Conservation (phyloP, 176 grass and related monocot genomes). For the Otatea glauca region DNA sequence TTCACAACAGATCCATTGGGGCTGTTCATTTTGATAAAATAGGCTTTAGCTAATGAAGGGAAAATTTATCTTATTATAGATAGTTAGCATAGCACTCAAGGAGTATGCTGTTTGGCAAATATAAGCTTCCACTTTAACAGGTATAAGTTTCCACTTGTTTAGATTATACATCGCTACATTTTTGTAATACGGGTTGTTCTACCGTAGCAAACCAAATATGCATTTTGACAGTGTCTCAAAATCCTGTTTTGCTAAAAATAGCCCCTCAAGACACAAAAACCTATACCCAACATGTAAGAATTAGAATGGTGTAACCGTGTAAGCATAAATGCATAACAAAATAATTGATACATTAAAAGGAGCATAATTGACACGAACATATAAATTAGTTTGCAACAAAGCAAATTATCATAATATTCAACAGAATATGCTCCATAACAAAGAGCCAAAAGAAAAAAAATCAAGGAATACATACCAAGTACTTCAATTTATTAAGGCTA, state of each 20-base stretch:
- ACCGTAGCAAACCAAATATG: background rate
- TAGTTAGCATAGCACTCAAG: background rate
- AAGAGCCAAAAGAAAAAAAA: background rate
- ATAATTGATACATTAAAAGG: background rate
- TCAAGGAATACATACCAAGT: constrained; percentile 58
- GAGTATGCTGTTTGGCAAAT: background rate
- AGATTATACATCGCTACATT: background rate
- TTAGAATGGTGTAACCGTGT: background rate
- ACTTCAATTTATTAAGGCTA: constrained; percentile 82
- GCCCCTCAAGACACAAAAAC: no score
- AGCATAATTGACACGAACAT: constrained; percentile 4
- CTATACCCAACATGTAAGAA: background rate
- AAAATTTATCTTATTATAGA: constrained; percentile 6
- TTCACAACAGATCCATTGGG: background rate
- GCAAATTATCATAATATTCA: background rate
- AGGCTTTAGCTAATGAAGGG: background rate
- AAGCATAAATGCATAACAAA: constrained; percentile 6
- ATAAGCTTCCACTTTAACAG: constrained; percentile 1
- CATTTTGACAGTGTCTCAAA: background rate
- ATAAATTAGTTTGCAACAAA: background rate
- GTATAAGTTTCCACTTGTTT: background rate
- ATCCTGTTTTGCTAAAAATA: no score
- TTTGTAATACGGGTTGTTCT: background rate
- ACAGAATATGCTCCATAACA: background rate
- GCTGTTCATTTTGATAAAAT: background rate